These are phyloP conservation scores for Leccinum uliginosum DNA, from an alignment of 768 basidiomycete genomes.

Conservation along the genomic window DNA sequence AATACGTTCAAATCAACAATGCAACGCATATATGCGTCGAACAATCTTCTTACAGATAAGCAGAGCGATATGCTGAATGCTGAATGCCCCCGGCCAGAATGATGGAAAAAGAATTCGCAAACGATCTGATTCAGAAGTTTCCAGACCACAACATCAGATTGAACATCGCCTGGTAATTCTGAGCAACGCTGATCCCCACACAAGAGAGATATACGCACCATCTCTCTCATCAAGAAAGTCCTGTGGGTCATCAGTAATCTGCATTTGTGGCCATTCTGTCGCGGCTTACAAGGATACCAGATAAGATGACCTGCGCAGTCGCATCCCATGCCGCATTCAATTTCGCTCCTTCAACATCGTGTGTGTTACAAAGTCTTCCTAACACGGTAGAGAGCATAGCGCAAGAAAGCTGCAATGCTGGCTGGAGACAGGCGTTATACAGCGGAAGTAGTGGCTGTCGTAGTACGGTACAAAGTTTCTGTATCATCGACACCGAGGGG, in stretches of 20 bases:
- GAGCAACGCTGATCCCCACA: not conserved
- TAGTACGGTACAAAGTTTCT: conserved; percentile 37
- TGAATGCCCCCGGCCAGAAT: conserved; percentile 12
- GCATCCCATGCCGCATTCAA: conserved; percentile 40
- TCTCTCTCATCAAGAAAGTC: conserved; percentile 23
- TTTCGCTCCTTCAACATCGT: conserved; percentile 16
- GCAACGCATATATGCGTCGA: conserved; percentile 28
- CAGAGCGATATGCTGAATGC: conserved; percentile 24
- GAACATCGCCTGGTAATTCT: conserved; percentile 12
- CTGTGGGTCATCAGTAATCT: conserved; percentile 17
- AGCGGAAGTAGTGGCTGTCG: conserved; percentile 42
- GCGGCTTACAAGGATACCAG: conserved; percentile 45
- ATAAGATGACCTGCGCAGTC: conserved; percentile 43
- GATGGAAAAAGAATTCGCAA: conserved; percentile 37
- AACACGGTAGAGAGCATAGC: conserved; percentile 39
- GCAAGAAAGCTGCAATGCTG: conserved; percentile 39
- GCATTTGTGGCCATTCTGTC: not conserved
- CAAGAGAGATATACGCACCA: conserved; percentile 11
- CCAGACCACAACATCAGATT: conserved; percentile 25
- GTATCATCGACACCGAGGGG: conserved; percentile 34
- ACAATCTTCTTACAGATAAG: conserved; percentile 20
- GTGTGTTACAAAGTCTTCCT: conserved; percentile 33
- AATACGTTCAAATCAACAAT: conserved; percentile 13
- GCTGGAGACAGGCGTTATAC: conserved; percentile 36
- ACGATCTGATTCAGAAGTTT: conserved; percentile 27